phyloP scores from a whole-genome alignment of 2,329 filamentous ascomycete species.

The Ramichloridium luteum region DNA sequence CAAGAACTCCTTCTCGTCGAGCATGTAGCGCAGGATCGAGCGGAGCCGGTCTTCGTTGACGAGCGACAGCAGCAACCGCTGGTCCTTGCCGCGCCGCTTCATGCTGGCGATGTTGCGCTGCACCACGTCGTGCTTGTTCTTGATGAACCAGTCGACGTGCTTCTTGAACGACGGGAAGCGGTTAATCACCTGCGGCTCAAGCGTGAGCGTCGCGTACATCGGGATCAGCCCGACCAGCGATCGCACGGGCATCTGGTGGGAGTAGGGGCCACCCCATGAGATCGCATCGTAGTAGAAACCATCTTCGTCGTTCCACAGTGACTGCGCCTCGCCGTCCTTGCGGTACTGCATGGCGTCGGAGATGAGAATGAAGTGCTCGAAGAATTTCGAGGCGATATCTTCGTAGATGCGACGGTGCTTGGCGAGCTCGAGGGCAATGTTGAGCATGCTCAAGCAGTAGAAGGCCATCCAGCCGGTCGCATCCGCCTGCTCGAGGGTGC shows the following conservation, averaged over 20 bases:
- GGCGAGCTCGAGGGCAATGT: conserved; percentile 86
- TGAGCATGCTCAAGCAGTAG: conserved; percentile 91
- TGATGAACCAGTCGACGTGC: conserved; percentile 85
- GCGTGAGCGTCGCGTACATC: conserved; percentile 78
- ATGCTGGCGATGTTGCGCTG: conserved; percentile 94
- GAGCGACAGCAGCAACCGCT: conserved; percentile 75
- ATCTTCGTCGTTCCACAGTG: conserved; percentile 91
- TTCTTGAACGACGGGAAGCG: conserved; percentile 87
- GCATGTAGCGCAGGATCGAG: conserved; percentile 81
- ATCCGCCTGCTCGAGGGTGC: conserved; percentile 88
- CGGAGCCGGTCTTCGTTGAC: conserved; percentile 87
- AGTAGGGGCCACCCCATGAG: conserved; percentile 87
- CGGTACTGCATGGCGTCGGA: conserved; percentile 85
- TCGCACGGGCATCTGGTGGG: conserved; percentile 80
- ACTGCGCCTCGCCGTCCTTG: conserved; percentile 58
- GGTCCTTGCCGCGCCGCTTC: conserved; percentile 75
- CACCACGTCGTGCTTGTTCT: conserved; percentile 73
- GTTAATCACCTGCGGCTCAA: conserved; percentile 89
- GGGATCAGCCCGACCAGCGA: conserved; percentile 91
- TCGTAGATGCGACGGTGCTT: conserved; percentile 94
- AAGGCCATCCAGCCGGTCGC: conserved; percentile 99
- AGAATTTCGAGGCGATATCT: conserved; percentile 95
- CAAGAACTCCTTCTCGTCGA: conserved; percentile 88
- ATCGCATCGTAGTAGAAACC: conserved; percentile 99
- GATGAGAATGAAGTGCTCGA: conserved; percentile 96